phyloP scores from a whole-genome alignment of 2,329 filamentous ascomycete species.

The Pseudocercospora cruenta region DNA sequence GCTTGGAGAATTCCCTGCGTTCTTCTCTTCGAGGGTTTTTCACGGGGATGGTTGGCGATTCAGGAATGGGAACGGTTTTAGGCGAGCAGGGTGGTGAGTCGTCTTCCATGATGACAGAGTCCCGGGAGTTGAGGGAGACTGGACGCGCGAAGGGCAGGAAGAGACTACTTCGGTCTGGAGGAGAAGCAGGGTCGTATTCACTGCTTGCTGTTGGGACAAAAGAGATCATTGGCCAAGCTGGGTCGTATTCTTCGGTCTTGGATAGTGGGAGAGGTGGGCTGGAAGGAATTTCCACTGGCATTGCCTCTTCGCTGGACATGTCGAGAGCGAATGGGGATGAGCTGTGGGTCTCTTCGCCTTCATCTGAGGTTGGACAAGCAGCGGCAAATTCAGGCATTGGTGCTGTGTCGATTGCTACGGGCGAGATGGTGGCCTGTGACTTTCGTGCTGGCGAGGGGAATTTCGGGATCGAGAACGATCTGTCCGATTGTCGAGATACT shows the following conservation, averaged over 20 bases:
- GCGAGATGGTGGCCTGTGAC: slow-evolving; percentile 21
- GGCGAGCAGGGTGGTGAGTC: slow-evolving; percentile 45
- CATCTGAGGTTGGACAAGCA: slow-evolving; percentile 7
- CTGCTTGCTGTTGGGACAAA: slow-evolving; percentile 16
- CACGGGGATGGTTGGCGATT: slow-evolving; percentile 6
- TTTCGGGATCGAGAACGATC: slow-evolving; percentile 41
- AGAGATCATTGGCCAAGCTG: slow-evolving; percentile 28
- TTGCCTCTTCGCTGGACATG: slow-evolving; percentile 18
- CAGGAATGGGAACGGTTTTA: slow-evolving; percentile 35
- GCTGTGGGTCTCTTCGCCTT: slow-evolving; percentile 18
- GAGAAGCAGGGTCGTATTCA: slow-evolving; percentile 39
- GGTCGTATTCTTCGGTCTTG: slow-evolving; percentile 33
- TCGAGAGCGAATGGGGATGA: slow-evolving; percentile 28
- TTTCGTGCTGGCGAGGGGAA: slow-evolving; percentile 39
- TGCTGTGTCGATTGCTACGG: slow-evolving; percentile 18
- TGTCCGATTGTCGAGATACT: slow-evolving; percentile 17
- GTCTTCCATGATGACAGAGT: slow-evolving; percentile 10
- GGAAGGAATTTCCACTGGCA: slow-evolving; percentile 27
- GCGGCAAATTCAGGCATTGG: slow-evolving; percentile 34
- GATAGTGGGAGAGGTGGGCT: slow-evolving; percentile 33
- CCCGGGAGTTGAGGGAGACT: neutral
- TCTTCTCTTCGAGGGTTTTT: slow-evolving; percentile 22
- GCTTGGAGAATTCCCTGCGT: slow-evolving; percentile 3
- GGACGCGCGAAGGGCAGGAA: slow-evolving; percentile 27
- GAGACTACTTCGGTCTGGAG: slow-evolving; percentile 27